Evolutionary conservation across 345 rosid species (phyloP).

Genomic region (Eucalyptus pumila): DNA sequence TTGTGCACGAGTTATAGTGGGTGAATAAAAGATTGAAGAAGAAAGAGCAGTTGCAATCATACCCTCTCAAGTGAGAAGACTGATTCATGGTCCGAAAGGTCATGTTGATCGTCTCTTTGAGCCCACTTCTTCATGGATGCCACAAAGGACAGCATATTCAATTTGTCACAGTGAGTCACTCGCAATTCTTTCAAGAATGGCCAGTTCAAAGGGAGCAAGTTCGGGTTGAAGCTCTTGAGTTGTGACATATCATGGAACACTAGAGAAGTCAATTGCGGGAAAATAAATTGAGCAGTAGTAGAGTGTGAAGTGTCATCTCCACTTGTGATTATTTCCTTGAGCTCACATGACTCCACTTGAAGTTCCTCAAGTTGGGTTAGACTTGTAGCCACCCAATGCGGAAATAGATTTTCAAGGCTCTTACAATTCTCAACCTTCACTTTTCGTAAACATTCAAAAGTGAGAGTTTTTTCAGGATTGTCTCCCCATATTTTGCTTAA

Average conservation of each 20-base stretch:
- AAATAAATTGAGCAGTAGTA: neutral
- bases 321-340: fast-evolving
- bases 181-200: too few relatives aligned
- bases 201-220: too few relatives aligned
- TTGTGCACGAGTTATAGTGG: fast-evolving
- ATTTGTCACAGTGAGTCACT: too few relatives aligned
- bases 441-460: neutral
- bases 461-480: neutral
- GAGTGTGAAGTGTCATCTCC: neutral
- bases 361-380: fast-evolving
- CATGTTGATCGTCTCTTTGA: too few relatives aligned
- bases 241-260: too few relatives aligned
- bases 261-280: fast-evolving
- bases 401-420: neutral
- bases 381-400: neutral
- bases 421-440: neutral
- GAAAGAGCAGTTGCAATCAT: too few relatives aligned
- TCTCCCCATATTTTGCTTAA: neutral
- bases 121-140: too few relatives aligned
- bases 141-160: too few relatives aligned
- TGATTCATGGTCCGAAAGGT: too few relatives aligned
- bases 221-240: fast-evolving
- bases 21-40: too few relatives aligned
- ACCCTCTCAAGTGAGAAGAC: fast-evolving
- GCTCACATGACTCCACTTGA: neutral